Base-by-base conservation (phyloP, 371 early-diverging fungal species). In the Mortierella sp. region DNA sequence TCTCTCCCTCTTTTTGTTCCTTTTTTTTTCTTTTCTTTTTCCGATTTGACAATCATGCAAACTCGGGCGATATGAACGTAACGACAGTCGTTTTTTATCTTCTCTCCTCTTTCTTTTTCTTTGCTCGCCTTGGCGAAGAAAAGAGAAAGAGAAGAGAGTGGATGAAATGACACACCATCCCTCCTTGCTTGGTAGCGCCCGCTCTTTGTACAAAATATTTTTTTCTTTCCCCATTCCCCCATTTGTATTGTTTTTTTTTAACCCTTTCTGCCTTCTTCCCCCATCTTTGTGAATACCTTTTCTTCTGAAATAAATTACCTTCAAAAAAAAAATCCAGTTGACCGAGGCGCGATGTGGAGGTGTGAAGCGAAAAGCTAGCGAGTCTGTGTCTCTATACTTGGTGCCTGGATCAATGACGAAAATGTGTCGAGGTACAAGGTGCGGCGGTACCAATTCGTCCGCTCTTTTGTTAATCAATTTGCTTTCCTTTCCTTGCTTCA, bases 141-240 rank as follows among this genome's bases (percentile, higher is more conserved):
- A 28, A 61, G 61, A 37, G 28, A 19, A 75, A 34, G 28, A 51
- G 14, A 16, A 43, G 53, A 73, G n/a, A 73, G 40, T 46, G 44
- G n/a, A 59, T 28, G 55, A 34, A 50, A 75, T 13, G 53, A 50
- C 72, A 51, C 50, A 31, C 72, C 51, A 31, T 50, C 37, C 31
- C 72, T 51, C 51, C n/a, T 72, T 72, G 28, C 72, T 72, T 72
- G 46, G 44, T 43, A 71, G 71, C 44, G 48, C 51, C 72, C 50
- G 28, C 51, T 72, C 51, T 72, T 72, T 72, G 72, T 72, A 72
- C 51, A 46, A 74, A 59, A 74, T 43, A 74, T 28, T 74, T 54
- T 57, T 21, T 5, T 55, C 10, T 26, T 53, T 24, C 51, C 14
- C 46, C 43, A 40, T 40, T 40, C 57, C 13, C 31, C 16, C 72